Percentiles rank a stretch among this genome's conserved stretches.
phyloP scores from a whole-genome alignment of 345 rosid species.

The Citrus australasica region DNA sequence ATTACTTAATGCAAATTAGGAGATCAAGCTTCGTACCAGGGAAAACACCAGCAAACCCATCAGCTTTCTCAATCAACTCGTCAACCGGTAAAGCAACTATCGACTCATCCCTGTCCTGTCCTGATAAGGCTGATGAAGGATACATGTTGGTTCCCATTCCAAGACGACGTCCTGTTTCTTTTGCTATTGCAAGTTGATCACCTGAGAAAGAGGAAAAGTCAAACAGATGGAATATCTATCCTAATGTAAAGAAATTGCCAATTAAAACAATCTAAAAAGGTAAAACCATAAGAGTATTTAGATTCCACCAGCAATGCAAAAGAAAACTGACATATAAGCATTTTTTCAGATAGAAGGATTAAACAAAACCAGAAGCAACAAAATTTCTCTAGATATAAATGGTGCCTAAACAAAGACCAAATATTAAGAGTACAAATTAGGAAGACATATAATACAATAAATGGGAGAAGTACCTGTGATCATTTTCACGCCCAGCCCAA shows the following conservation, averaged over 20 bases:
- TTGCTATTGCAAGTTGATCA: constrained; percentile 72
- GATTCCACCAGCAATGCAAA: too few species aligned
- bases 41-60: constrained; percentile 69
- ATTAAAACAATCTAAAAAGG: not conserved
- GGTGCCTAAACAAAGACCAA: too few species aligned
- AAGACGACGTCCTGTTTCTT: constrained; percentile 66
- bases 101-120: constrained; percentile 57
- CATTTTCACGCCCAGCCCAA: constrained; percentile 69
- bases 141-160: constrained; percentile 76
- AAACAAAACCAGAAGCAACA: too few species aligned
- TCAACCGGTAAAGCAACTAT: constrained; percentile 54
- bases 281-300: not conserved
- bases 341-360: too few species aligned
- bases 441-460: too few species aligned
- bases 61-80: constrained; percentile 58
- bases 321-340: too few species aligned
- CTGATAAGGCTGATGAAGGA: constrained; percentile 57
- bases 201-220: constrained; percentile 22
- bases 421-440: too few species aligned
- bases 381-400: too few species aligned
- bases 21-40: constrained; percentile 38
- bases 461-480: constrained; percentile 3
- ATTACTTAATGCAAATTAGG: not conserved
- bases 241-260: not conserved
- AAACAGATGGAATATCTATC: not conserved